Evolutionary conservation across 2,329 filamentous ascomycete species (phyloP).

Genomic region (Colletotrichum liaoningense): DNA sequence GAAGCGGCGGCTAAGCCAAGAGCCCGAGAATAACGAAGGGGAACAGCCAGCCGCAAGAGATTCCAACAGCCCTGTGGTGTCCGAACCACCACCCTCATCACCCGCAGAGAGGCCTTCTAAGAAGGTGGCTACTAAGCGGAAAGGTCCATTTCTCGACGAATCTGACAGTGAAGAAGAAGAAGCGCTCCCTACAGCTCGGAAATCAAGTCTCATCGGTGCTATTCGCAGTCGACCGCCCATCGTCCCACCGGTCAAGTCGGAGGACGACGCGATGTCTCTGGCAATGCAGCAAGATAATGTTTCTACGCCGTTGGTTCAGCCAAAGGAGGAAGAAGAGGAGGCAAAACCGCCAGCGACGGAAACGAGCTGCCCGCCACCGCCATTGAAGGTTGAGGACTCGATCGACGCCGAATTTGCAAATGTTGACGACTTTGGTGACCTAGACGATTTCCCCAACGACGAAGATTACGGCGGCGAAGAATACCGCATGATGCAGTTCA

Average conservation of each 20-base stretch:
- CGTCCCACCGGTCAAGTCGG: not conserved
- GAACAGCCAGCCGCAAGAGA: not conserved
- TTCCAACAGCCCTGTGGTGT: not conserved
- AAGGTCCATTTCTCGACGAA: slow-evolving; percentile 77
- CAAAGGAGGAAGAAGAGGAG: slow-evolving; percentile 4
- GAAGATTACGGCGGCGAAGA: slow-evolving; percentile 71
- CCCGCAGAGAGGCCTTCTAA: slow-evolving; percentile 10
- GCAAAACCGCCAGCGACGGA: slow-evolving; percentile 21
- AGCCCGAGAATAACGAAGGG: slow-evolving; percentile 24
- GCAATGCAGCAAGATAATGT: not conserved
- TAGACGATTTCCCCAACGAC: slow-evolving; percentile 68
- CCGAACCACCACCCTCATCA: slow-evolving; percentile 13
- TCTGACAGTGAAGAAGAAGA: slow-evolving; percentile 67
- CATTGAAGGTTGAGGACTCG: slow-evolving; percentile 46
- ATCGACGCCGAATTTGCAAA: slow-evolving; percentile 48
- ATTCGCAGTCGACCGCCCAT: not conserved
- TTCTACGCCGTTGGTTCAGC: not conserved
- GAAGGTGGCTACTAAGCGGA: slow-evolving; percentile 43
- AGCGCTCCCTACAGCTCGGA: slow-evolving; percentile 9
- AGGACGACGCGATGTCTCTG: not conserved
- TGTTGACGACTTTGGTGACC: slow-evolving; percentile 48
- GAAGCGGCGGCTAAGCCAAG: slow-evolving; percentile 54
- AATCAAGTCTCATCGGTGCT: not conserved
- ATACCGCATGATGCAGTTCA: slow-evolving; percentile 73
- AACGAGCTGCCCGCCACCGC: slow-evolving; percentile 32